Base-by-base conservation (phyloP, 2,329 filamentous ascomycete genomes). In the Xenosphaeropsis pyriputrescens region DNA sequence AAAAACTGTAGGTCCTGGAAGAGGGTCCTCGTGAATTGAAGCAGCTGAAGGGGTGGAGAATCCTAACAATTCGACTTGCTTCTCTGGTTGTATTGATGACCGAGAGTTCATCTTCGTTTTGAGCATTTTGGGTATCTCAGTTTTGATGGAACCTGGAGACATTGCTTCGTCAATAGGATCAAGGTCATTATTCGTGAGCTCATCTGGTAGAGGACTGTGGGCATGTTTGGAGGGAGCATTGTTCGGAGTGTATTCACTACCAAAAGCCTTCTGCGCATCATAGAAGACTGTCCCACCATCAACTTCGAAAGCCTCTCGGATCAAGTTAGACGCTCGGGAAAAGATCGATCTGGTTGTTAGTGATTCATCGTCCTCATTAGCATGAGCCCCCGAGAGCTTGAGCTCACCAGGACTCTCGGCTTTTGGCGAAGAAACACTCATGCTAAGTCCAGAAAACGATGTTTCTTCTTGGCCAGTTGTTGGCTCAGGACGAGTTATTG, bases 201-300 rank as follows among this genome's bases (percentile, higher is more conserved):
- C 14, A 9, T 35, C 33, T 6, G 8, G n/a, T 15, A 32, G 5
- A 6, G 30, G 30, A 13, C n/a, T 14, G 9, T 32, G 8, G 7
- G 12, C 4, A 26, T 29, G 14, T 29, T 18, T n/a, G 9, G 19
- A 17, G 17, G 32, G 8, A 2, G 11, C 18, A 15, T 30, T 31
- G 13, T 31, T 16, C 16, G 19, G 22, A 16, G 17, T 29, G 18
- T 26, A 34, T 26, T 49, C 41, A 29, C 36, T 43, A 18, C 43
- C 47, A 38, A 51, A 52, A 0, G 52, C 50, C 26, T 41, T 49
- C 29, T 53, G 51, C 14, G 50, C 51, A 43, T 54, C 51, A 35
- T 51, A 54, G 30, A 56, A 56, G 3, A 56, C 43, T 12, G 45
- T 45, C 1, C 52, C 52, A 1, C 53, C 53, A 36, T 56, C 52